These are phyloP conservation scores for Diaporthe capsici DNA, from an alignment of 2,329 filamentous ascomycete species.

Conservation along the genomic window DNA sequence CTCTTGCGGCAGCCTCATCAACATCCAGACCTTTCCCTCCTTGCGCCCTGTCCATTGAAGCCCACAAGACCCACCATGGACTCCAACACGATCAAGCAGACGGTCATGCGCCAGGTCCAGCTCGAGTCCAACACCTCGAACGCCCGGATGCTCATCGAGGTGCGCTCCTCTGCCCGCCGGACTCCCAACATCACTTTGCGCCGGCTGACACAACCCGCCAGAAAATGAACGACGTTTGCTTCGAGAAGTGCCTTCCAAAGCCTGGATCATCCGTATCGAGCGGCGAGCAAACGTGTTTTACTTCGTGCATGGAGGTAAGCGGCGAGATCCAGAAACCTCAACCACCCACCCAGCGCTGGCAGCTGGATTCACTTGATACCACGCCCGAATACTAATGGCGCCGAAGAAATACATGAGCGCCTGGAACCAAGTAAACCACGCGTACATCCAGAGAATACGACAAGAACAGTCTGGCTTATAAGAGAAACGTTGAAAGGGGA, in stretches of 20 bases:
- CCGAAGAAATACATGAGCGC: slow-evolving; percentile 80
- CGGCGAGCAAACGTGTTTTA: slow-evolving; percentile 79
- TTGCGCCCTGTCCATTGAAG: slow-evolving; percentile 8
- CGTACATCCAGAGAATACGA: slow-evolving; percentile 76
- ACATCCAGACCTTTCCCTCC: background rate
- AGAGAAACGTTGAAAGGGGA: background rate
- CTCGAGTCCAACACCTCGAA: slow-evolving; percentile 77
- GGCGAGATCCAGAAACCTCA: background rate
- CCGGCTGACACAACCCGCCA: slow-evolving; percentile 50
- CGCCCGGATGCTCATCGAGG: slow-evolving; percentile 78
- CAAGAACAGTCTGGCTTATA: slow-evolving; percentile 58
- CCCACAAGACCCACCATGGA: slow-evolving; percentile 60
- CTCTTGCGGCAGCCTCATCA: slow-evolving; percentile 26
- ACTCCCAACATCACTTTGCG: slow-evolving; percentile 14
- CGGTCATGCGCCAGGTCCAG: slow-evolving; percentile 75
- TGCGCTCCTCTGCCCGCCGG: slow-evolving; percentile 53
- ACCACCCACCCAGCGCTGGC: background rate
- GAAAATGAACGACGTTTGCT: slow-evolving; percentile 88
- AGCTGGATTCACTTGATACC: background rate
- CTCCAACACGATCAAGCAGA: slow-evolving; percentile 70
- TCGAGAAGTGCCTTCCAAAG: slow-evolving; percentile 81
- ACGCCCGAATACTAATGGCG: background rate
- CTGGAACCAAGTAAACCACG: slow-evolving; percentile 81
- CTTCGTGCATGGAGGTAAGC: slow-evolving; percentile 76
- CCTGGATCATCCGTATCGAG: slow-evolving; percentile 77